A percentile compares a stretch with the other conserved stretches of the same genome.
Conservation (phyloP, 2,329 filamentous ascomycete species). For the Dryadomyces sulphureus region DNA sequence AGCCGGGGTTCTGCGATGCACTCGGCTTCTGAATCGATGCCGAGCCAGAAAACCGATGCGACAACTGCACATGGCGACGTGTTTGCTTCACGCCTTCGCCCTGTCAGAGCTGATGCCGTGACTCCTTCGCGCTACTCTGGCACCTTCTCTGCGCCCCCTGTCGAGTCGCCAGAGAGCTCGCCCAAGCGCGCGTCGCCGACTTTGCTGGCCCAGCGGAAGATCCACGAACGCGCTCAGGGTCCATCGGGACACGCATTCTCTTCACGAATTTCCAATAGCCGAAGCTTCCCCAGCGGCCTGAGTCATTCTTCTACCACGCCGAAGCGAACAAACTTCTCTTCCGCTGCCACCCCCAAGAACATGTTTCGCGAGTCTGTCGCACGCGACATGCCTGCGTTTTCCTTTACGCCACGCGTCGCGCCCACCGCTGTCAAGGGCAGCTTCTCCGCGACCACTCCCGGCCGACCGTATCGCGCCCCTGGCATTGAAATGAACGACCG, state of each 20-base stretch:
- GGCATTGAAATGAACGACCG: conserved; percentile 31
- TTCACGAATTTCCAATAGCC: not conserved
- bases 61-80: not conserved
- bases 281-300: not conserved
- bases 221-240: conserved; percentile 19
- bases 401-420: conserved; percentile 31
- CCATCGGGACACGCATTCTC: conserved; percentile 9
- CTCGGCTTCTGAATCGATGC: not conserved
- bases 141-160: conserved; percentile 10
- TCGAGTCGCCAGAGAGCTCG: conserved; percentile 17
- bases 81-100: not conserved
- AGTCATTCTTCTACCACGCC: conserved; percentile 4
- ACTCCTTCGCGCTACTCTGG: conserved; percentile 9
- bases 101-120: not conserved
- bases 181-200: conserved; percentile 18
- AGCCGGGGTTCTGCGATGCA: not conserved
- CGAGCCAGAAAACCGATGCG: not conserved
- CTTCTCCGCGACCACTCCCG: conserved; percentile 31
- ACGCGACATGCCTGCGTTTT: conserved; percentile 14
- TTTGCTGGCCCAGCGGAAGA: conserved; percentile 19
- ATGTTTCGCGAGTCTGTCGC: conserved; percentile 18
- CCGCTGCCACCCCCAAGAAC: conserved; percentile 17
- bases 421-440: conserved; percentile 30
- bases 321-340: conserved; percentile 16
- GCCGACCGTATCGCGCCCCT: conserved; percentile 26